phyloP scores from a whole-genome alignment of 768 basidiomycete genomes.

The Lactifluus volemus region DNA sequence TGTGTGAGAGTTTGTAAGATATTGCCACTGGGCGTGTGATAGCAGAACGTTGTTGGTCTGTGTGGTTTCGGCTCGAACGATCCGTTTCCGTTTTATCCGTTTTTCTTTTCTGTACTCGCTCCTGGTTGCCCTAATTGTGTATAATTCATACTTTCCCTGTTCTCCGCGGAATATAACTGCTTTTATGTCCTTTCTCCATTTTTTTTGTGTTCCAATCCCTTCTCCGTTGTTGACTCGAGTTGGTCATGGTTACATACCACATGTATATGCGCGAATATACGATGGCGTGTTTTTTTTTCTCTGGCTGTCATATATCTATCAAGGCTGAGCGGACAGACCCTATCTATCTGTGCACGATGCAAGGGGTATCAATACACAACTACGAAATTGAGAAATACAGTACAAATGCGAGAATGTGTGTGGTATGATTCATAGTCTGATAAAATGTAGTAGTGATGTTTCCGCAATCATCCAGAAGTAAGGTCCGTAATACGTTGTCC shows the following conservation, averaged over 20 bases:
- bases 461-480: neutral
- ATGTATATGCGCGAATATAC: too few relatives aligned
- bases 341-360: neutral
- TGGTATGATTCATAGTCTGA: neutral
- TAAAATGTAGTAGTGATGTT: neutral
- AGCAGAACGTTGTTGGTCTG: neutral
- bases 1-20: neutral
- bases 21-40: neutral
- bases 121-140: neutral
- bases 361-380: neutral
- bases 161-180: neutral
- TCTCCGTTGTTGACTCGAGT: neutral
- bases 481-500: neutral
- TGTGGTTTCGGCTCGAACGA: neutral
- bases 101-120: neutral
- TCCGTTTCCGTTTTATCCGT: neutral
- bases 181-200: neutral
- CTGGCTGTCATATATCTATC: neutral
- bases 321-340: neutral
- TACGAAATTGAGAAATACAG: neutral
- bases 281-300: neutral
- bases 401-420: neutral
- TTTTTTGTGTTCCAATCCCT: neutral
- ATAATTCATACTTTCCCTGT: neutral
- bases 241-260: neutral